Percentiles rank a stretch among this genome's conserved stretches.
These are phyloP conservation scores for Aspergillus brunneoviolaceus DNA, from an alignment of 2,329 filamentous ascomycete genomes.

Conservation along the genomic window DNA sequence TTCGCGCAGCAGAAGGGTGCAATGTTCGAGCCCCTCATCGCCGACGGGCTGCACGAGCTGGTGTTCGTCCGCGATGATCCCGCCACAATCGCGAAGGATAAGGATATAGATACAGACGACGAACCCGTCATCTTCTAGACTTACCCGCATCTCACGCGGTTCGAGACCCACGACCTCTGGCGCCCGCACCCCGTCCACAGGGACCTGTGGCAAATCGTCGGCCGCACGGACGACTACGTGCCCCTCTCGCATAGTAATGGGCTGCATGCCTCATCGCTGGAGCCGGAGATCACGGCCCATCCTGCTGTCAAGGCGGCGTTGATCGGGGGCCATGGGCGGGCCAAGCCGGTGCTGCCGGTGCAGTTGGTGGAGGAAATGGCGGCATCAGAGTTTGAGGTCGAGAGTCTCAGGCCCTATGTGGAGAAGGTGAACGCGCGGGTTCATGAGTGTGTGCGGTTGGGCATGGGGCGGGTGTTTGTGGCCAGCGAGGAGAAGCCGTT, in stretches of 20 bases:
- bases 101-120: too few species aligned
- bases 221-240: constrained; percentile 21
- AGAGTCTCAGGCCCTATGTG: constrained; percentile 19
- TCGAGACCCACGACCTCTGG: constrained; percentile 26
- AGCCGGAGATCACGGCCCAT: constrained; percentile 25
- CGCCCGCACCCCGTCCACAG: constrained; percentile 22
- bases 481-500: constrained; percentile 20
- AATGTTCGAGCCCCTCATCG: constrained; percentile 12
- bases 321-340: constrained; percentile 23
- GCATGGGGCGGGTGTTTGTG: constrained; percentile 17
- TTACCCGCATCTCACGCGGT: constrained; percentile 20
- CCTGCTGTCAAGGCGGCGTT: constrained; percentile 19
- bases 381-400: neutral
- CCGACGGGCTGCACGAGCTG: constrained; percentile 22
- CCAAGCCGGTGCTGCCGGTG: constrained; percentile 22
- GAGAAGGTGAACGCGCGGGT: constrained; percentile 18
- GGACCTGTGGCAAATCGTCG: constrained; percentile 27
- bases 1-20: constrained; percentile 19
- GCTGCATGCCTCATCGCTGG: constrained; percentile 22
- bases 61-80: constrained; percentile 19
- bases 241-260: constrained; percentile 21
- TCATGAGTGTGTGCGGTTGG: constrained; percentile 22
- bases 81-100: too few species aligned
- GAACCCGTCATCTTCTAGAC: constrained; percentile 19
- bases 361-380: constrained; percentile 11